Evolutionary conservation across 106 monocot genomes (phyloP).

Genomic region (Apostasia shenzhenica): DNA sequence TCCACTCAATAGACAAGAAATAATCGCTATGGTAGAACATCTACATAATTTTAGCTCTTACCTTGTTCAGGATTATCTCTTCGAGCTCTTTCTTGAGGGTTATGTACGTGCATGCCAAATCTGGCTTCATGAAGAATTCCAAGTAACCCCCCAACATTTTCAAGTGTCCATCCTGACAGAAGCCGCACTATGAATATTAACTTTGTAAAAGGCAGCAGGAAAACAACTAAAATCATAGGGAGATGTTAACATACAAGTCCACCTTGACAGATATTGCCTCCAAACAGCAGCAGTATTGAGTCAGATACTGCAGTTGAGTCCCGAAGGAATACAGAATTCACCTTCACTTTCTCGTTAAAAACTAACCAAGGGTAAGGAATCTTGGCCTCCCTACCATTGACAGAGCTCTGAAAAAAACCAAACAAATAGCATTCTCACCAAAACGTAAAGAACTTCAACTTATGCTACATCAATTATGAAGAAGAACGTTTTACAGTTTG

Average conservation of each 20-base stretch:
- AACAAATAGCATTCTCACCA: not conserved
- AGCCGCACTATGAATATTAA: conserved; percentile 3
- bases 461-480: too few species aligned
- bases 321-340: conserved; percentile 91
- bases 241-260: conserved; percentile 53
- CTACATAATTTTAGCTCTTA: not conserved
- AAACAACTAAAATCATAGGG: not conserved
- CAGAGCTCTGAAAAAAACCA: conserved; percentile 63
- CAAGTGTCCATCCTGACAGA: conserved; percentile 81
- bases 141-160: conserved; percentile 98
- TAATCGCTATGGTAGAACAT: too few species aligned
- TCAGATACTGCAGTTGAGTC: conserved; percentile 95
- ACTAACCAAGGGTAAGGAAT: conserved; percentile 98
- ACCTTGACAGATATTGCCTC: conserved; percentile 68
- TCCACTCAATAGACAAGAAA: too few species aligned
- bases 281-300: conserved; percentile 82
- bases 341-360: conserved; percentile 99
- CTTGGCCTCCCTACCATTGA: conserved; percentile 80
- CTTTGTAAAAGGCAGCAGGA: not conserved
- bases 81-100: conserved; percentile 77
- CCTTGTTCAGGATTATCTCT: conserved; percentile 67
- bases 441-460: too few species aligned
- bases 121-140: conserved; percentile 94
- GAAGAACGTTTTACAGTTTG: too few species aligned
- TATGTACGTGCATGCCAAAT: conserved; percentile 65